Base-by-base conservation (phyloP, 495 filamentous ascomycete species). In the Bacidia rubella region DNA sequence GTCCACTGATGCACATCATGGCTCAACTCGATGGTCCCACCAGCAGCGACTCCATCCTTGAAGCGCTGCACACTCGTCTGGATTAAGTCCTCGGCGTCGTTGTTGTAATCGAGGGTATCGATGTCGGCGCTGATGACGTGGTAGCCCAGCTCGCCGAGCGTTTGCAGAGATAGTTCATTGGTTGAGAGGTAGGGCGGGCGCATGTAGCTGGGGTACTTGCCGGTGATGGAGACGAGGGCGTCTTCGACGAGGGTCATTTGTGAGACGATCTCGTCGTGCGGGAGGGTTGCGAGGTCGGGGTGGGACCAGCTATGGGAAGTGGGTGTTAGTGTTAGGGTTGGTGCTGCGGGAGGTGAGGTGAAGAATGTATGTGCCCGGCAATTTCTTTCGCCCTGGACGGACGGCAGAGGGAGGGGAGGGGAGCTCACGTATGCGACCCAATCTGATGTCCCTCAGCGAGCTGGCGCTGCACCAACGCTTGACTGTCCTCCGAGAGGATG, bases 141-240 rank as follows among this genome's bases (percentile, higher is more conserved):
- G 57, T 93, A 93, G 2, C 87, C 86, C 38, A 90, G 70, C 3
- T 71, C 60, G 90, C 66, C 35, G 81, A 76, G 9, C 64, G 66
- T 49, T 78, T 67, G 60, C 86, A 90, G 12, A 67, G 68, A 2
- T 70, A 69, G 21, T 70, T 71, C 2, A 25, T 70, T 72, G 62
- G 86, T 90, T 60, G 78, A 82, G 22, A 82, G 85, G 66, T 82
- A 93, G 4, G 86, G 86, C 2, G 86, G 86, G 44, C 83, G 75
- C 84, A 93, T 89, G 63, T 93, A 94, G 1, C 85, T 83, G 2
- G 87, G 87, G 64, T 89, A 83, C 56, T 79, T 79, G 11, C 87
- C 87, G 5, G 90, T 70, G 52, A 93, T 81, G 48, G 86, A 86
- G 42, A 44, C 19, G 15, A 44, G 20, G 12, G 41, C 41, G 41